These are phyloP conservation scores for Anthoceros angustus DNA, from an alignment of 225 moss, liverwort and hornwort species.

Conservation along the genomic window DNA sequence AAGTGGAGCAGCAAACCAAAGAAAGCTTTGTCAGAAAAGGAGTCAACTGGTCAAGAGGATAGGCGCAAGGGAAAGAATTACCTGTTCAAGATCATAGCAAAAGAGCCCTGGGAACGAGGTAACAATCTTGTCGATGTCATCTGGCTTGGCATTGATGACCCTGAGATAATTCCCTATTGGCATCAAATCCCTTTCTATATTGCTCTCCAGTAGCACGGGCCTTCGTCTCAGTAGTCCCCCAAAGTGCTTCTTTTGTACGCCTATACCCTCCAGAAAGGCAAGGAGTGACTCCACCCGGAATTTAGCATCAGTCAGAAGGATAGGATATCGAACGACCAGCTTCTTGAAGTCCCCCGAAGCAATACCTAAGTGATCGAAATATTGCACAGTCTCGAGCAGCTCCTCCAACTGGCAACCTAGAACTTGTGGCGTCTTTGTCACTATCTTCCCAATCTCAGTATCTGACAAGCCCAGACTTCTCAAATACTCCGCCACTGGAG, in stretches of 20 bases:
- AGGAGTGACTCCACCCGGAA: constrained; percentile 31
- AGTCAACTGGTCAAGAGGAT: too few species aligned
- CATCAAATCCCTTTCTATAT: constrained; percentile 37
- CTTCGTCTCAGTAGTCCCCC: constrained; percentile 31
- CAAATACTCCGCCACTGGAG: constrained; percentile 30
- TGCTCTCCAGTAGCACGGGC: constrained; percentile 37
- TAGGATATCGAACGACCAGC: constrained; percentile 36
- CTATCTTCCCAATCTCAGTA: constrained; percentile 38
- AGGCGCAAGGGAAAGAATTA: neutral
- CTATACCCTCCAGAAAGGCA: constrained; percentile 24
- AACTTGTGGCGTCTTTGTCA: constrained; percentile 36
- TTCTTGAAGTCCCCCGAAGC: constrained; percentile 28
- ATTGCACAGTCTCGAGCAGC: constrained; percentile 19
- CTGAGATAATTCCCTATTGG: constrained; percentile 41
- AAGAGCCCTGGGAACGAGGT: constrained; percentile 45
- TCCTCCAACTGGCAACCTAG: constrained; percentile 31
- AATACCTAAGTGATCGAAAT: constrained; percentile 22
- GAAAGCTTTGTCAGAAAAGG: too few species aligned
- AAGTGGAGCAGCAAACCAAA: neutral
- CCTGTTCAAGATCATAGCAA: constrained; percentile 38
- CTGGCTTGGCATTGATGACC: constrained; percentile 31
- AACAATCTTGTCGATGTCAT: constrained; percentile 49
- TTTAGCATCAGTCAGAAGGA: constrained; percentile 28
- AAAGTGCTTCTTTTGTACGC: constrained; percentile 28
- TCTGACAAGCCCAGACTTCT: constrained; percentile 25